phyloP scores from a whole-genome alignment of 2,329 filamentous ascomycete species.

The Thelonectria rubi region DNA sequence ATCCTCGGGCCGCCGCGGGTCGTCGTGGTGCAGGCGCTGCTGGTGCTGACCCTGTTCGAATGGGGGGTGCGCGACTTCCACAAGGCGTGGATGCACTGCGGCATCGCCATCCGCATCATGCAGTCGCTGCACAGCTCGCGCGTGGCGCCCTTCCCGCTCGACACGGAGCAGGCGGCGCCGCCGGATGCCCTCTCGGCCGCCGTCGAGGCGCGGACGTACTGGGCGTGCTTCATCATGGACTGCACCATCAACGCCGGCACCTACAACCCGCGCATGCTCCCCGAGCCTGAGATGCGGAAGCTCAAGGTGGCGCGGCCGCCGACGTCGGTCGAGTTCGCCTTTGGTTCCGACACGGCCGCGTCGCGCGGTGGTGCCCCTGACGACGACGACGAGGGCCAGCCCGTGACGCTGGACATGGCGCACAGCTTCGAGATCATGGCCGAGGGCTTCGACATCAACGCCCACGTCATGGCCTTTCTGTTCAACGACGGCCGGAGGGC shows the following conservation, averaged over 20 bases:
- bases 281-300: constrained; percentile 48
- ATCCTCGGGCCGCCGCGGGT: constrained; percentile 34
- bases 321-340: constrained; percentile 51
- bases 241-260: constrained; percentile 55
- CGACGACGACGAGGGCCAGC: background rate
- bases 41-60: constrained; percentile 52
- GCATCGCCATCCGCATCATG: constrained; percentile 39
- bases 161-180: constrained; percentile 27
- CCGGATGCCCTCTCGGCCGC: constrained; percentile 33
- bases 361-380: too few relatives aligned
- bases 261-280: constrained; percentile 50
- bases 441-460: constrained; percentile 55
- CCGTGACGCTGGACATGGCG: constrained; percentile 22
- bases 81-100: constrained; percentile 54
- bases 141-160: constrained; percentile 28
- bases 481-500: constrained; percentile 54
- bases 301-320: constrained; percentile 45
- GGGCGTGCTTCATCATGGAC: constrained; percentile 57
- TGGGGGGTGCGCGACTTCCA: constrained; percentile 55
- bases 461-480: constrained; percentile 52
- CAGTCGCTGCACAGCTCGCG: constrained; percentile 38
- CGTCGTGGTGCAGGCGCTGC: constrained; percentile 50
- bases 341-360: constrained; percentile 42
- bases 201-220: constrained; percentile 53
- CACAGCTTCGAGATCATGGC: constrained; percentile 48